phyloP scores from a whole-genome alignment of 148 eudicot species.

The Amaranthus hypochondriacus region DNA sequence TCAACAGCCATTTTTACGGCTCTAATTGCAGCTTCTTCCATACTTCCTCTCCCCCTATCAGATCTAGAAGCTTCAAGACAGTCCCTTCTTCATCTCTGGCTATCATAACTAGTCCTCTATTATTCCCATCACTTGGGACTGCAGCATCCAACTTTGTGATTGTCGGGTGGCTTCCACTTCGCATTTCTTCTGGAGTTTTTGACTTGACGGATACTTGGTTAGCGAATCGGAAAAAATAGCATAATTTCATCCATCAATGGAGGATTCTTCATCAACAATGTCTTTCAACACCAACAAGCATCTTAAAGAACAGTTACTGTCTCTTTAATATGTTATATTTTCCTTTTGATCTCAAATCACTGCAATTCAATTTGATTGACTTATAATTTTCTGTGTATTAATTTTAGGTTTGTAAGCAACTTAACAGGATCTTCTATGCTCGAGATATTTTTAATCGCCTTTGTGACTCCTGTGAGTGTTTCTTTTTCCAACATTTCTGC shows the following conservation, averaged over 20 bases:
- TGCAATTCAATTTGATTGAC: conserved; percentile 1
- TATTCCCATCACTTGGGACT: no score
- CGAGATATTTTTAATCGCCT: conserved; percentile 53
- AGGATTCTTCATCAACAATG: conserved; percentile 41
- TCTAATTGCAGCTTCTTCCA: no score
- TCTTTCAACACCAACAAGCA: conserved; percentile 72
- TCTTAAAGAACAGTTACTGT: conserved; percentile 72
- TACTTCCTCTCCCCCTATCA: no score
- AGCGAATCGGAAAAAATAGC: no score
- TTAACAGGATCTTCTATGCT: conserved; percentile 77
- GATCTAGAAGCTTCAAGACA: no score
- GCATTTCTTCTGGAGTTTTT: no score
- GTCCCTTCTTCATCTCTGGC: no score
- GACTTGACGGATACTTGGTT: no score
- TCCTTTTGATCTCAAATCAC: not conserved
- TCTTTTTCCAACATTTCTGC: not conserved
- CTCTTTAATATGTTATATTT: conserved; percentile 8
- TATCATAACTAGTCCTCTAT: no score
- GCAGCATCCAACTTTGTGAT: no score
- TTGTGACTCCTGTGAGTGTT: conserved; percentile 45
- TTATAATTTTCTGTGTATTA: conserved; percentile 1
- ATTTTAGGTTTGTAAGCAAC: conserved; percentile 82
- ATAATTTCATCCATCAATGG: conserved; percentile 37
- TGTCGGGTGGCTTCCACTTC: no score
- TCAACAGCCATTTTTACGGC: no score